phyloP scores from a whole-genome alignment of 2,329 filamentous ascomycete genomes.

The Neofusicoccum parvum region DNA sequence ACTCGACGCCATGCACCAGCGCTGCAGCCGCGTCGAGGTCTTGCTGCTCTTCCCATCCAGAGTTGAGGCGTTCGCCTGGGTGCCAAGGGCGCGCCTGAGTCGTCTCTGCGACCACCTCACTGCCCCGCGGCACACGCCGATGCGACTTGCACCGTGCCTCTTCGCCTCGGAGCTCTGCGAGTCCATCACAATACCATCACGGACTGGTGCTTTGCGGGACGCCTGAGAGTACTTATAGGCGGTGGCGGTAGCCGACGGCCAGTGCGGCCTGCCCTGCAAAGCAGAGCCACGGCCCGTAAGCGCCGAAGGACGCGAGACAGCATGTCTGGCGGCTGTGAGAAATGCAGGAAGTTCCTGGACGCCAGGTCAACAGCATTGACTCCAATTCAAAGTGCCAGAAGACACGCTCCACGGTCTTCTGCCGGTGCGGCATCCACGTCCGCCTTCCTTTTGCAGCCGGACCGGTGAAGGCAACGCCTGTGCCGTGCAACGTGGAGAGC shows the following conservation, averaged over 20 bases:
- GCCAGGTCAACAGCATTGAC: too few species aligned
- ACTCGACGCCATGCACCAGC: not conserved
- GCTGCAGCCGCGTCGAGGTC: too few species aligned
- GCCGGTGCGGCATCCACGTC: not conserved
- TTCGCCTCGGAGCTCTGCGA: not conserved
- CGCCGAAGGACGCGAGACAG: too few species aligned
- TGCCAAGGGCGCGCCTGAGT: not conserved
- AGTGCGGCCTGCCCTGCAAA: too few species aligned
- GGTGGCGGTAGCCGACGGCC: too few species aligned
- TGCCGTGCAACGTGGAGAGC: constrained; percentile 10
- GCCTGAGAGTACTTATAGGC: not conserved
- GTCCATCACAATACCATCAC: not conserved
- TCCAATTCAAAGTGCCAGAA: too few species aligned
- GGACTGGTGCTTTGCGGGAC: not conserved
- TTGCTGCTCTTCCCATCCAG: not conserved
- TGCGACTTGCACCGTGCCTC: not conserved
- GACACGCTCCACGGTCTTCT: not conserved
- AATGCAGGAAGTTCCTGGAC: too few species aligned
- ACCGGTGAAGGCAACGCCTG: constrained; percentile 8
- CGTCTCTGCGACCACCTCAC: not conserved
- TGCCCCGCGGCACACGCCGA: not conserved
- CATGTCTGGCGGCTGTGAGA: too few species aligned
- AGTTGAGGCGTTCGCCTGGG: not conserved
- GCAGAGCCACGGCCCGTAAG: too few species aligned
- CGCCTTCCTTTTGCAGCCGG: too few species aligned